Conservation (phyloP, 805 yeast genomes). For the Zygotorulaspora florentina region DNA sequence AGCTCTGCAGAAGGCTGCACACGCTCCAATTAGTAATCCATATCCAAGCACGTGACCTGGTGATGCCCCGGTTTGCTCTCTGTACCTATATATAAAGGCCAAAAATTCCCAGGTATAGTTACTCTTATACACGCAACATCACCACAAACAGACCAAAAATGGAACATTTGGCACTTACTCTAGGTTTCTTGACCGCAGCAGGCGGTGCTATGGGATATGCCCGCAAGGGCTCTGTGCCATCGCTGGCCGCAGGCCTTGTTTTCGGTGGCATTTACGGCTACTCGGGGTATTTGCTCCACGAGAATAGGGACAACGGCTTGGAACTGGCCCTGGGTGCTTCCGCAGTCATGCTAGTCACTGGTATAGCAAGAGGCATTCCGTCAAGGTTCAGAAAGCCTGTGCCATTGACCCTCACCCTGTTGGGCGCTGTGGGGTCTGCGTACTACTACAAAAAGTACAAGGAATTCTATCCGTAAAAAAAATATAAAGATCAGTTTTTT, state of each 20-base stretch:
- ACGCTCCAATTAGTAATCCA: too few relatives aligned
- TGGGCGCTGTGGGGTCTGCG: slow-evolving; percentile 60
- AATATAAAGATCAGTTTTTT: background rate
- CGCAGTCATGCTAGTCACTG: slow-evolving; percentile 60
- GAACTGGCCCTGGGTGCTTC: slow-evolving; percentile 76
- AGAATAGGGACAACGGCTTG: slow-evolving; percentile 75
- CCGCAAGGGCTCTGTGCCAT: slow-evolving; percentile 72
- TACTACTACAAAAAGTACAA: slow-evolving; percentile 74
- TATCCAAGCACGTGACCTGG: too few relatives aligned
- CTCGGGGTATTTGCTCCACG: slow-evolving; percentile 69
- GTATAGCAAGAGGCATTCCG: slow-evolving; percentile 64
- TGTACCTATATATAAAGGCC: background rate
- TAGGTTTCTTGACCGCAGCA: slow-evolving; percentile 60
- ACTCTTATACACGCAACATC: background rate
- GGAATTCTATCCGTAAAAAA: slow-evolving; percentile 49
- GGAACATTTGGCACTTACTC: slow-evolving; percentile 78
- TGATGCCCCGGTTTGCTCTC: background rate
- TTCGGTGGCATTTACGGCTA: slow-evolving; percentile 57
- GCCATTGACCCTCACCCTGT: slow-evolving; percentile 57
- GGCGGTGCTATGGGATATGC: slow-evolving; percentile 71
- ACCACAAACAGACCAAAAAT: slow-evolving; percentile 10
- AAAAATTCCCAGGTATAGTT: too few relatives aligned
- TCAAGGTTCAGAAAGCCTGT: slow-evolving; percentile 64
- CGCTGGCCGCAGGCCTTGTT: slow-evolving; percentile 70
- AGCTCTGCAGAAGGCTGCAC: too few relatives aligned